Evolutionary conservation across 306 rosid genomes (phyloP), one percentile per base, ranked within the genome.

Genomic region (Chamaecrista fasciculata): DNA sequence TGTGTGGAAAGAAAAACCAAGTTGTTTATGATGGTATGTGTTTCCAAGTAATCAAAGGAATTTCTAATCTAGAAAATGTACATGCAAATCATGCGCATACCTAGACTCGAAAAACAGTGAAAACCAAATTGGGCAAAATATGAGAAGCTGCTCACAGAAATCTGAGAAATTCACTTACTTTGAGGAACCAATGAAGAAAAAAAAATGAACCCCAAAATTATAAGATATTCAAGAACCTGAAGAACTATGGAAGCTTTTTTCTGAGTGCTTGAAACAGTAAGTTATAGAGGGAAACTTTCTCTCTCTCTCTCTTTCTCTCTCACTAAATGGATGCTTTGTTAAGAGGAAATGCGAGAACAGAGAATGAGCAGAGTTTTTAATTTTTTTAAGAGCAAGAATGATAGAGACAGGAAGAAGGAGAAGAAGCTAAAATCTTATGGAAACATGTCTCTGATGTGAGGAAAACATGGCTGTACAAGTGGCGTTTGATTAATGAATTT

Each of bases 391-490:
- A 79, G 73, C 24, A 51, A 67, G 69, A 44, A 69, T 1, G 79
- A 63, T 25, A 69, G 51, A 70, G 80, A 80, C 78, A 79, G 39
- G 51, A 40, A 58, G 11, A 23, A 33, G 55, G 0, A 39, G 0
- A 44, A 31, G 46, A 82, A 34, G 69, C 60, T 61, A 66, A 53
- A 67, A 70, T 76, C 50, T 70, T 34, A 74, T 66, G 69, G 53
- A 18, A 23, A 23, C 23, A 52, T 68, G 64, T 65, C 56, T 21
- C 70, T 67, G 62, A 7, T 48, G 55, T 15, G 6, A 52, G 43
- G 33, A 59, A 68, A 49, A 66, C 48, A 49, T 67, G 75, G 33
- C 19, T 51, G 50, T 39, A 56, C 73, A 82, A 70, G 84, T 86
- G 90, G 77, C 83, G 36, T 52, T 0, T 19, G 14, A 21, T 18